These are phyloP conservation scores for Teratosphaeria epicoccoides DNA, from an alignment of 2,329 filamentous ascomycete species.

Conservation along the genomic window DNA sequence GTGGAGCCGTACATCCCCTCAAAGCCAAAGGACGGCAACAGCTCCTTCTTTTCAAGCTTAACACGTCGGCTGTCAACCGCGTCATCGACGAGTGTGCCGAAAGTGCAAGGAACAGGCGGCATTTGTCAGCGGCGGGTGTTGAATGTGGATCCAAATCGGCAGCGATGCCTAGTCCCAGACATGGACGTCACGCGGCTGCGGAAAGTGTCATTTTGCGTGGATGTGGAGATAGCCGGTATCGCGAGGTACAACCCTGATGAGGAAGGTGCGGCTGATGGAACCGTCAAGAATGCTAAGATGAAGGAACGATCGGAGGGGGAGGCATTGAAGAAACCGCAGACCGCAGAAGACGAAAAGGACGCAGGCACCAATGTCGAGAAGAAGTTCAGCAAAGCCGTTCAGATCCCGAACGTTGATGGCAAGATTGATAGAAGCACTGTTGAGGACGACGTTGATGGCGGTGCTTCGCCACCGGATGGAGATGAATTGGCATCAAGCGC, in stretches of 20 bases:
- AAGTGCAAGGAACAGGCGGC: slow-evolving; percentile 50
- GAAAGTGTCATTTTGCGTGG: slow-evolving; percentile 88
- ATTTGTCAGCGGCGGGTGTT: slow-evolving; percentile 70
- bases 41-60: slow-evolving; percentile 67
- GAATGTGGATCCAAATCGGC: slow-evolving; percentile 72
- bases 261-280: slow-evolving; percentile 40
- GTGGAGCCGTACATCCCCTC: slow-evolving; percentile 59
- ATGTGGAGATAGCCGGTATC: slow-evolving; percentile 89
- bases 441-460: slow-evolving; percentile 3
- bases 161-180: slow-evolving; percentile 69
- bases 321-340: slow-evolving; percentile 57
- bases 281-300: slow-evolving; percentile 47
- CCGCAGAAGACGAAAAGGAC: slow-evolving; percentile 45
- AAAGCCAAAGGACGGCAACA: slow-evolving; percentile 48
- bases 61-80: slow-evolving; percentile 68
- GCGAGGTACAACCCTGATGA: slow-evolving; percentile 59
- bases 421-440: background rate
- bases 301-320: slow-evolving; percentile 64
- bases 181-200: slow-evolving; percentile 71
- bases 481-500: slow-evolving; percentile 28
- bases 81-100: slow-evolving; percentile 32
- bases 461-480: slow-evolving; percentile 15
- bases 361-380: slow-evolving; percentile 25
- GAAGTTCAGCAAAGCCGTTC: slow-evolving; percentile 8
- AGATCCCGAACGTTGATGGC: slow-evolving; percentile 3